A percentile compares a stretch with the other conserved stretches of the same genome.
These are phyloP conservation scores for Gnaphalium uliginosum DNA, from an alignment of 129 eudicot species.

Conservation along the genomic window DNA sequence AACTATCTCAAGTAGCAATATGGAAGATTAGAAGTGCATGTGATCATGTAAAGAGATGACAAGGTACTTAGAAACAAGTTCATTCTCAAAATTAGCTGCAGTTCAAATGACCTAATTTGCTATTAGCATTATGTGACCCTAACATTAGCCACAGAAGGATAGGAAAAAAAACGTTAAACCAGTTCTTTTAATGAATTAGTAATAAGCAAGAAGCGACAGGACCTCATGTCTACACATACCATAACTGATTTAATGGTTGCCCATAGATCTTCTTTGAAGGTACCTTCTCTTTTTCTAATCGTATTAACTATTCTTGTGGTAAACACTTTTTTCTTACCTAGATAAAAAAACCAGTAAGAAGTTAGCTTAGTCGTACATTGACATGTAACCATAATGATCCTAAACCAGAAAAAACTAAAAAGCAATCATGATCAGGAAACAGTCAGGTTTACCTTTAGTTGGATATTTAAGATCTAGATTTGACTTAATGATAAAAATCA, in stretches of 20 bases:
- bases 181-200: background rate
- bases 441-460: conserved; percentile 24
- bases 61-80: too few species aligned
- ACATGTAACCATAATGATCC: conserved; percentile 3
- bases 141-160: background rate
- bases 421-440: conserved; percentile 29
- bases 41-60: too few species aligned
- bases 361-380: conserved; percentile 8
- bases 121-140: too few species aligned
- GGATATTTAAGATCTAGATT: conserved; percentile 28
- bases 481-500: conserved; percentile 40
- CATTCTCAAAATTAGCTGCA: too few species aligned
- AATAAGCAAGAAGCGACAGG: background rate
- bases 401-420: conserved; percentile 2
- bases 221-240: conserved; percentile 44
- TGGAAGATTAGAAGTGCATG: too few species aligned
- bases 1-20: too few species aligned
- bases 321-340: conserved; percentile 44
- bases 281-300: conserved; percentile 66
- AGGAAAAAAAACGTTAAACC: background rate
- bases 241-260: conserved; percentile 41
- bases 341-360: conserved; percentile 20
- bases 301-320: conserved; percentile 44
- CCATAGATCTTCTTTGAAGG: conserved; percentile 51
- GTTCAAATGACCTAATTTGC: too few species aligned